Base-by-base conservation (phyloP, 2,329 filamentous ascomycete species). In the Zopfia rhizophila region DNA sequence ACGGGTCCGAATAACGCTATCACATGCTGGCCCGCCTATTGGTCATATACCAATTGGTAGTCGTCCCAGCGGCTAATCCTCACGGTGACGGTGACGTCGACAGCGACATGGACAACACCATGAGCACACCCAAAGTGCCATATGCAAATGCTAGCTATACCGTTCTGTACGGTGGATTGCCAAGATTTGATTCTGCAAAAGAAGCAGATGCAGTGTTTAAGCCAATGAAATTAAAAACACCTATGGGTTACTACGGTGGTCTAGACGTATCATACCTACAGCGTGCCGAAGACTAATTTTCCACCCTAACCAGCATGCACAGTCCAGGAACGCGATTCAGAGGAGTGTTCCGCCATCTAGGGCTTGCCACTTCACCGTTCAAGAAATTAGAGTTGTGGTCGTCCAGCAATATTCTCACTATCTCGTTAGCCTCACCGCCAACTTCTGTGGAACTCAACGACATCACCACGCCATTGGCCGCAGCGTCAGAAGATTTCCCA, bases 1-100 rank as follows among this genome's bases (percentile, higher is more conserved):
- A n/a, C 35, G 31, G 36, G 41, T 37, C 36, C 38, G 7, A 47
- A 41, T 16, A 47, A 47, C 24, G 44, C 35, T 17, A 47, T 38
- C 3, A 11, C 40, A 31, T 47, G 44, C 23, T 47, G 44, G 44
- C 30, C 44, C 14, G 10, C 14, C 5, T 47, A 14, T 17, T 47
- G 44, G 44, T 47, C 44, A 3, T 47, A 37, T 18, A 19, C 18
- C 8, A n/a, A 3, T 3, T 46, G 35, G 35, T 18, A 4, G 4
- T 14, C 12, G 6, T 31, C 42, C 18, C 42, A 46, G 17, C 18
- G 18, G 18, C n/a, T 21, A 22, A 39, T 24, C 12, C 5, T n/a
- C 22, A 45, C 33, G 22, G 11, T n/a, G n/a, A n/a, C 38, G n/a
- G n/a, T n/a, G n/a, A n/a, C n/a, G n/a, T n/a, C n/a, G n/a, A n/a